Base-by-base conservation (phyloP, 345 rosid genomes). In the Citrus medica region DNA sequence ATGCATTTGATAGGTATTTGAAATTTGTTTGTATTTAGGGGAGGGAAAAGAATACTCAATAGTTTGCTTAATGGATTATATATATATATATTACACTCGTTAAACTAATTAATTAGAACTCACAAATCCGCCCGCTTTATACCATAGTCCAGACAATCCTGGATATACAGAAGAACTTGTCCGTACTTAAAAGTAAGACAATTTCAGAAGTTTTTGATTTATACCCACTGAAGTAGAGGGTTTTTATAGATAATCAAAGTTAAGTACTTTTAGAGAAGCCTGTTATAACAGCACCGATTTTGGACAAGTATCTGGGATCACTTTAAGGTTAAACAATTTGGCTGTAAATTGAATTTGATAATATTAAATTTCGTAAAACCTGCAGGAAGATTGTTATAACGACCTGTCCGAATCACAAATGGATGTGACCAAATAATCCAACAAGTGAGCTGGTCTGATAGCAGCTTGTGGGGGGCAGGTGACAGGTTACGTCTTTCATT, bases 251-350 rank as follows among this genome's bases (percentile, higher is more conserved):
- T 19, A 71, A 30, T 53, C 46, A 32, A 21, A 7, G 32, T n/a
- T 35, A 71, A 71, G 40, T 28, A 55, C 25, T 53, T 71, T 53
- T 21, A 28, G 37, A 28, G 30, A 14, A 32, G 9, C n/a, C 22
- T 3, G 27, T 55, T 72, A 10, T 7, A 33, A n/a, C 48, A 32
- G 28, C 9, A 35, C 63, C 61, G 66, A 53, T 64, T 75, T 65
- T 22, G 78, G 33, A 64, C 62, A 75, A 65, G 16, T 30, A 30
- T 51, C 22, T 65, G 63, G 33, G 21, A n/a, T 53, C 65, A 14
- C 35, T 53, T 76, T 67, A 67, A 67, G 79, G 79, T 76, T 76
- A 76, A 67, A 55, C 79, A 67, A 67, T 35, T 66, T 76, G 73
- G 55, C 27, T 35, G 55, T 6, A 37, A 24, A 35, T 53, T 76